These are phyloP conservation scores for Phytopythium vexans DNA, from an alignment of 352 stramenopile genomes.

Conservation along the genomic window DNA sequence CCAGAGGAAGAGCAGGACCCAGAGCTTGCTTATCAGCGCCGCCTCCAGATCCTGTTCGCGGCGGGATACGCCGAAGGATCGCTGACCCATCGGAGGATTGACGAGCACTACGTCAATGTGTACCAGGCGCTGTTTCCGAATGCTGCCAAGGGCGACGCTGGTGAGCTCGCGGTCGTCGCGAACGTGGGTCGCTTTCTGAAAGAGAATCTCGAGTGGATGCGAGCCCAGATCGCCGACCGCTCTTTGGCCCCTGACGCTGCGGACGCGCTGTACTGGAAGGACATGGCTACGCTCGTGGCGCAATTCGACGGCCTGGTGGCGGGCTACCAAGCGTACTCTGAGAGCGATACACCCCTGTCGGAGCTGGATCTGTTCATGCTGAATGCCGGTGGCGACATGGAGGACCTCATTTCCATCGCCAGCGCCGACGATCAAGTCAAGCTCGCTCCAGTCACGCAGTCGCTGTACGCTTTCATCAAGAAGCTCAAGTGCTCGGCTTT, in stretches of 20 bases:
- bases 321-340: constrained; percentile 31
- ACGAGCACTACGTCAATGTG: constrained; percentile 60
- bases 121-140: constrained; percentile 45
- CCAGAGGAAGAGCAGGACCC: constrained; percentile 16
- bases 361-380: constrained; percentile 48
- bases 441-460: constrained; percentile 11
- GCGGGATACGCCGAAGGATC: constrained; percentile 55
- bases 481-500: constrained; percentile 74
- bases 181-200: constrained; percentile 33
- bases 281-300: constrained; percentile 27
- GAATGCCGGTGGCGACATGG: constrained; percentile 51
- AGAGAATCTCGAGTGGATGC: constrained; percentile 44
- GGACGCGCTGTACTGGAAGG: constrained; percentile 33
- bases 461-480: constrained; percentile 45
- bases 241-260: constrained; percentile 8
- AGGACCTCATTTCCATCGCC: constrained; percentile 45
- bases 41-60: constrained; percentile 41
- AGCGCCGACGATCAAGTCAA: constrained; percentile 8
- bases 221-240: constrained; percentile 26
- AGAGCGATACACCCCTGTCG: constrained; percentile 16
- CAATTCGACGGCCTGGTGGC: constrained; percentile 54
- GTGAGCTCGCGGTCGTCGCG: constrained; percentile 21
- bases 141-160: constrained; percentile 10
- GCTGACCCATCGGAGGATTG: constrained; percentile 61
- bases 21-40: constrained; percentile 5